A percentile compares a stretch with the other conserved stretches of the same genome.
phyloP scores from a whole-genome alignment of 192 early-diverging fungal genomes.

The Backusella morwellensis region DNA sequence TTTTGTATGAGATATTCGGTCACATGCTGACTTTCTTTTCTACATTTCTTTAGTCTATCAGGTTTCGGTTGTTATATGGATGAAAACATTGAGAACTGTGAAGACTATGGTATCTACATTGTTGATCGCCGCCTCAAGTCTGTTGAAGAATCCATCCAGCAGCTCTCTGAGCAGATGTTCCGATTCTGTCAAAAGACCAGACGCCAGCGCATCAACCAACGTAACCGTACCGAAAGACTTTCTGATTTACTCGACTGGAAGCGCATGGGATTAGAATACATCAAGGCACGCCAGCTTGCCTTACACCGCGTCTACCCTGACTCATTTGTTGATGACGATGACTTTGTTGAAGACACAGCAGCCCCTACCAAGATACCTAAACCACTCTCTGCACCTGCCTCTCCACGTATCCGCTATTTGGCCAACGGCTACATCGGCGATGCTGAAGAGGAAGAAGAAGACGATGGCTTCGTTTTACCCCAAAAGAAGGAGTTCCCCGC shows the following conservation, averaged over 20 bases:
- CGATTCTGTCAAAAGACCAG: slow-evolving; percentile 93
- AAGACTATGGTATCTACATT: slow-evolving; percentile 98
- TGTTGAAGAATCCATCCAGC: slow-evolving; percentile 89
- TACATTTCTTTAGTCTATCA: slow-evolving; percentile 55
- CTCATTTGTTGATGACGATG: slow-evolving; percentile 68
- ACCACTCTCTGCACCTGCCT: slow-evolving; percentile 87
- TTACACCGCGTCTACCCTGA: slow-evolving; percentile 90
- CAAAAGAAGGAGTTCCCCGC: slow-evolving; percentile 31
- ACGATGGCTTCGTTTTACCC: slow-evolving; percentile 34
- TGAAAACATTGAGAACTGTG: slow-evolving; percentile 89
- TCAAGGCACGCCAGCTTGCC: slow-evolving; percentile 95
- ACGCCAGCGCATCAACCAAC: slow-evolving; percentile 97
- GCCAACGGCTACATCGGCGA: slow-evolving; percentile 19
- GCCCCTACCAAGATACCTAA: slow-evolving; percentile 80
- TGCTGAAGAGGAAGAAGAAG: slow-evolving; percentile 42
- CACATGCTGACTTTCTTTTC: background rate
- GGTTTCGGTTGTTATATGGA: slow-evolving; percentile 99
- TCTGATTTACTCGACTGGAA: slow-evolving; percentile 98
- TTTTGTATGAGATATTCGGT: background rate
- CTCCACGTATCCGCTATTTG: slow-evolving; percentile 56
- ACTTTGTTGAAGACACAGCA: slow-evolving; percentile 55
- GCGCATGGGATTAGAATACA: slow-evolving; percentile 97
- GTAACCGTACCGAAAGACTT: slow-evolving; percentile 95
- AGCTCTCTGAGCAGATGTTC: slow-evolving; percentile 86
- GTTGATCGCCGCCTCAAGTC: slow-evolving; percentile 92